Conservation (phyloP, 139 green algal genomes). For the Micractinium sp. region DNA sequence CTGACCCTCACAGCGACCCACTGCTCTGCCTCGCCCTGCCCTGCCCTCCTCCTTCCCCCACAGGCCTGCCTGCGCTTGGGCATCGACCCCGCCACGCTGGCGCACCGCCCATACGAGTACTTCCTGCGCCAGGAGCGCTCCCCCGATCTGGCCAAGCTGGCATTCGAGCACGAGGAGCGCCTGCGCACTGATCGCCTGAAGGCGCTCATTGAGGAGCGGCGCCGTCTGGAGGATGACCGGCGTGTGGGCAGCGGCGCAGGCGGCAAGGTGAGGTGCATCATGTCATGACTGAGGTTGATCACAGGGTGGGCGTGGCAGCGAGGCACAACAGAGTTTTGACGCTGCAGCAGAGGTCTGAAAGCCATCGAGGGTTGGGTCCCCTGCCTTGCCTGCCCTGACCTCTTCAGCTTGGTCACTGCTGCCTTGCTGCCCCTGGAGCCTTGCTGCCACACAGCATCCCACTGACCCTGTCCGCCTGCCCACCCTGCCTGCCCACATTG, state of each 20-base stretch:
- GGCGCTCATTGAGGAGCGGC: slow-evolving; percentile 70
- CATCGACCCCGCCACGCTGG: slow-evolving; percentile 82
- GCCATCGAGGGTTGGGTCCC: background rate
- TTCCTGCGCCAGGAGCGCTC: slow-evolving; percentile 63
- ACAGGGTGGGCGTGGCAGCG: too few species aligned
- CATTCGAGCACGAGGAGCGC: slow-evolving; percentile 73
- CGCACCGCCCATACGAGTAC: slow-evolving; percentile 60
- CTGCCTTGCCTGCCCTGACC: background rate
- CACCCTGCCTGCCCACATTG: background rate
- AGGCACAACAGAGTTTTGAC: background rate
- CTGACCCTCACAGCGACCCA: background rate
- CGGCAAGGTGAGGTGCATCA: background rate
- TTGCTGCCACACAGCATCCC: too few species aligned
- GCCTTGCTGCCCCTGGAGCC: background rate
- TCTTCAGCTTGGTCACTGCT: too few species aligned
- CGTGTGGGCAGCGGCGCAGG: background rate
- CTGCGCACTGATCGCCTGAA: slow-evolving; percentile 71
- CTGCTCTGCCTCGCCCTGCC: background rate
- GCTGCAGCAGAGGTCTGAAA: background rate
- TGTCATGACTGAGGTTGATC: background rate
- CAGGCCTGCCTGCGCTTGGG: slow-evolving; percentile 85
- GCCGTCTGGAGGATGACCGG: slow-evolving; percentile 62
- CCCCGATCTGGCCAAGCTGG: slow-evolving; percentile 65
- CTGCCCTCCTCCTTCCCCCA: slow-evolving; percentile 20
- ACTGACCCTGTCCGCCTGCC: too few species aligned